Evolutionary conservation across 2,329 filamentous ascomycete genomes (phyloP).

Genomic region (Harringtonia lauricola): DNA sequence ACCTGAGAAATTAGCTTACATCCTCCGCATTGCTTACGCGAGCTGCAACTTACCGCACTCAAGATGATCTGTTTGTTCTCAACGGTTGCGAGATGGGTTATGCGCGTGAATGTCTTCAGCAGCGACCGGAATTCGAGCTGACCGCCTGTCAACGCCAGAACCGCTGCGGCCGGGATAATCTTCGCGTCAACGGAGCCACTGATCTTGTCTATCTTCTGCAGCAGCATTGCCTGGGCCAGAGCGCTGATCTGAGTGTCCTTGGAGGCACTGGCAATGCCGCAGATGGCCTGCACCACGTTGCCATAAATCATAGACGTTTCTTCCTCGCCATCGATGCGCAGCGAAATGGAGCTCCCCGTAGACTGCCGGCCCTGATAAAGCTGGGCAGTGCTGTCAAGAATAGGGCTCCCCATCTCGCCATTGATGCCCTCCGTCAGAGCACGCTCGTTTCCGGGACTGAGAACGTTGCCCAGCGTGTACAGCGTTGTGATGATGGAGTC

Average conservation of each 20-base stretch:
- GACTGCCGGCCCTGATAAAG: slow-evolving; percentile 46
- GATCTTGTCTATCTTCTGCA: slow-evolving; percentile 90
- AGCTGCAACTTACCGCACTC: slow-evolving; percentile 49
- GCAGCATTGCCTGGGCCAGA: slow-evolving; percentile 83
- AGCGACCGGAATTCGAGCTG: slow-evolving; percentile 75
- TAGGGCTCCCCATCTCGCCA: slow-evolving; percentile 22
- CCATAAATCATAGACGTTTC: slow-evolving; percentile 68
- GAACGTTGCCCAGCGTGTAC: slow-evolving; percentile 90
- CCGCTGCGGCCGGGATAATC: slow-evolving; percentile 74
- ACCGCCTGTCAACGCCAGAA: slow-evolving; percentile 65
- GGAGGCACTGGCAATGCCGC: slow-evolving; percentile 72
- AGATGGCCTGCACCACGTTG: slow-evolving; percentile 91
- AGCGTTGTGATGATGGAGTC: slow-evolving; percentile 91
- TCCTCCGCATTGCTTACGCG: neutral
- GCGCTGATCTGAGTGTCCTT: slow-evolving; percentile 88
- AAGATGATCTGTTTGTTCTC: slow-evolving; percentile 57
- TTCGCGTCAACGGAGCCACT: slow-evolving; percentile 69
- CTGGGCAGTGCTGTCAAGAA: slow-evolving; percentile 17
- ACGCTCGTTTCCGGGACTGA: slow-evolving; percentile 60
- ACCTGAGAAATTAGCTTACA: slow-evolving; percentile 30
- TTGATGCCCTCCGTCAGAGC: slow-evolving; percentile 41
- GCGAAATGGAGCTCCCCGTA: slow-evolving; percentile 67
- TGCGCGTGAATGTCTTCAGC: slow-evolving; percentile 69
- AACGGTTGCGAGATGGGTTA: slow-evolving; percentile 62
- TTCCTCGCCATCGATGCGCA: slow-evolving; percentile 65